Evolutionary conservation across 2,329 filamentous ascomycete species (phyloP).

Genomic region (Fusarium hostae): DNA sequence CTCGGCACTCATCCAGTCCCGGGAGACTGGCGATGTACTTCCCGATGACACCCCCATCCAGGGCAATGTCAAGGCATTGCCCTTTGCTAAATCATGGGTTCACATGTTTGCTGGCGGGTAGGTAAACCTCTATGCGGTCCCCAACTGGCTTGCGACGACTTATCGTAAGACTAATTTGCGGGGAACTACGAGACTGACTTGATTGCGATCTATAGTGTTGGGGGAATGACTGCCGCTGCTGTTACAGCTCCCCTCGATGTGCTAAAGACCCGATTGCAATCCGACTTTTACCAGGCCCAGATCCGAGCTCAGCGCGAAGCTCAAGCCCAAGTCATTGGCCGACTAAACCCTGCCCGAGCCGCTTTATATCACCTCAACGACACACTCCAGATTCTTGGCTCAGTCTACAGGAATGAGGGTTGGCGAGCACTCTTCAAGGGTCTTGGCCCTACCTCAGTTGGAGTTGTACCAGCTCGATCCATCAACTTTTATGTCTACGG

Average conservation of each 20-base stretch:
- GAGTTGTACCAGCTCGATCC: constrained; percentile 86
- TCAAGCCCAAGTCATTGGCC: constrained; percentile 58
- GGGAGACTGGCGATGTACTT: constrained; percentile 68
- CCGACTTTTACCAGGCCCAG: constrained; percentile 92
- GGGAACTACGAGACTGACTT: constrained; percentile 26
- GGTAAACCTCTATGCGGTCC: constrained; percentile 44
- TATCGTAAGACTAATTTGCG: background rate
- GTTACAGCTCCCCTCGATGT: constrained; percentile 95
- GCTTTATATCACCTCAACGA: constrained; percentile 81
- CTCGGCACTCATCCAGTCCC: constrained; percentile 64
- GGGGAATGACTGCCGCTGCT: constrained; percentile 91
- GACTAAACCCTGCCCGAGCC: constrained; percentile 71
- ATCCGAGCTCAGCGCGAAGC: constrained; percentile 75
- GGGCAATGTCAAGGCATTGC: constrained; percentile 54
- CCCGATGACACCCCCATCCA: constrained; percentile 55
- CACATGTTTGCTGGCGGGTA: constrained; percentile 94
- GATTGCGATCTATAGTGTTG: constrained; percentile 65
- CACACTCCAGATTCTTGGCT: constrained; percentile 84
- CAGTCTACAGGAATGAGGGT: constrained; percentile 84
- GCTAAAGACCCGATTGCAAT: constrained; percentile 91
- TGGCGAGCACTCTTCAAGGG: constrained; percentile 92
- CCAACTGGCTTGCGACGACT: background rate
- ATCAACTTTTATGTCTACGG: constrained; percentile 97
- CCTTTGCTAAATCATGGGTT: constrained; percentile 83
- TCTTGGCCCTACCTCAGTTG: constrained; percentile 87